A percentile compares a stretch with the other conserved stretches of the same genome.
These are phyloP conservation scores for Theobroma cacao DNA, from an alignment of 345 rosid genomes.

Conservation along the genomic window DNA sequence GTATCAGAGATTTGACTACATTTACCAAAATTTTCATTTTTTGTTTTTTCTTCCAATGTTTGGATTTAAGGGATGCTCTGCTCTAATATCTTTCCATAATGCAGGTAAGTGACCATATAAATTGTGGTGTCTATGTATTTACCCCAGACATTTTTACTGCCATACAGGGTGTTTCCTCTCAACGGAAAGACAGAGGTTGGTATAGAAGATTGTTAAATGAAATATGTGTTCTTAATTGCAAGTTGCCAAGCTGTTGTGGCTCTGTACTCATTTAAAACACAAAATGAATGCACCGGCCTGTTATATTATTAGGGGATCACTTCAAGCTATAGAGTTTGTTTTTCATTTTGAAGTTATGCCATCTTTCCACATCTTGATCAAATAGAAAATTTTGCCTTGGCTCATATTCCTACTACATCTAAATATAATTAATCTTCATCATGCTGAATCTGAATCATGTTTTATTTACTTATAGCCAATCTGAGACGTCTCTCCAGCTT, in stretches of 20 bases:
- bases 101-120: conserved; percentile 90
- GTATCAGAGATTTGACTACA: conserved; percentile 8
- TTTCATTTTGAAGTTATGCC: conserved; percentile 4
- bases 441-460: not conserved
- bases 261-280: not conserved
- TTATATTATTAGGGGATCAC: not conserved
- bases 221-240: not conserved
- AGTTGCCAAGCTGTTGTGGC: not conserved
- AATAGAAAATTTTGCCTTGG: not conserved
- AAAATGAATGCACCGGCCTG: conserved; percentile 1
- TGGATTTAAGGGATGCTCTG: not conserved
- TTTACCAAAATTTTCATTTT: not conserved
- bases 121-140: conserved; percentile 86
- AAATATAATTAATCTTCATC: not conserved
- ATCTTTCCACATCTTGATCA: not conserved
- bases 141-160: conserved; percentile 75
- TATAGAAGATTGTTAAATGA: not conserved
- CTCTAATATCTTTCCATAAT: conserved; percentile 13
- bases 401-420: not conserved
- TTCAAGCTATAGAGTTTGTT: not conserved
- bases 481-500: conserved; percentile 86
- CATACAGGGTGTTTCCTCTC: conserved; percentile 64
- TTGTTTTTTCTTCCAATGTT: conserved; percentile 8
- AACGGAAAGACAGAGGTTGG: conserved; percentile 75
- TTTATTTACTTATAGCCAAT: conserved; percentile 48